Base-by-base conservation (phyloP, 768 basidiomycete species). In the Plicaturopsis crispa region DNA sequence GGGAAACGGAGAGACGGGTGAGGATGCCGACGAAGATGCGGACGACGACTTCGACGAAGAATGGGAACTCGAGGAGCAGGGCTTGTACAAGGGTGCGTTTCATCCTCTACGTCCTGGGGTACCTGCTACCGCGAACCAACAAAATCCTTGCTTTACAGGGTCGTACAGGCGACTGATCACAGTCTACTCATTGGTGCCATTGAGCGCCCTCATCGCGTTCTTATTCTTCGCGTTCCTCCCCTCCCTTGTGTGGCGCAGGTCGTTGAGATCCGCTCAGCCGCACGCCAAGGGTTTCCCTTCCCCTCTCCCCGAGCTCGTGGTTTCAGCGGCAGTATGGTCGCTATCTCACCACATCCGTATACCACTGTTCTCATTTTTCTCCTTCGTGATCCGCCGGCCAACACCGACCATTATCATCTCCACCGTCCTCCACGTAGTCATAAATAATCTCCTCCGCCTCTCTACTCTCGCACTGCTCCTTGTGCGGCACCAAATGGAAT, bases 221-320 rank as follows among this genome's bases (percentile, higher is more conserved):
- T 46, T 63, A 4, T 40, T 72, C 26, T 63, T 83, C 19, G 73
- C 75, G 1, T 32, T 63, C 4, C 56, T 80, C 3, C 81, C 80
- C 0, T 38, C 47, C 19, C 40, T 75, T 24, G 58, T 69, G 17
- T 82, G 78, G 60, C 69, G 59, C 19, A 46, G 47, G 28, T 42
- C 50, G 10, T 52, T 53, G 7, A 38, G 47, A 3, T 47, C 52
- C 24, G 42, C 50, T 3, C 68, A 65, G 31, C 68, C 60, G 6
- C 74, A 75, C 31, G 55, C 65, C 1, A 61, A 65, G 1, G 63
- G 65, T 53, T 70, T 82, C 49, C 76, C 75, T 2, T 73, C 69
- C 20, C 83, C 84, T 1, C 47, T 84, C 13, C 76, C 80, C 8
- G 83, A 87, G 55, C 48, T 85, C 13, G 49, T 84, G 38, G 59